Base-by-base conservation (phyloP, 108 stramenopile species). In the Chaetoceros tenuissimus region DNA sequence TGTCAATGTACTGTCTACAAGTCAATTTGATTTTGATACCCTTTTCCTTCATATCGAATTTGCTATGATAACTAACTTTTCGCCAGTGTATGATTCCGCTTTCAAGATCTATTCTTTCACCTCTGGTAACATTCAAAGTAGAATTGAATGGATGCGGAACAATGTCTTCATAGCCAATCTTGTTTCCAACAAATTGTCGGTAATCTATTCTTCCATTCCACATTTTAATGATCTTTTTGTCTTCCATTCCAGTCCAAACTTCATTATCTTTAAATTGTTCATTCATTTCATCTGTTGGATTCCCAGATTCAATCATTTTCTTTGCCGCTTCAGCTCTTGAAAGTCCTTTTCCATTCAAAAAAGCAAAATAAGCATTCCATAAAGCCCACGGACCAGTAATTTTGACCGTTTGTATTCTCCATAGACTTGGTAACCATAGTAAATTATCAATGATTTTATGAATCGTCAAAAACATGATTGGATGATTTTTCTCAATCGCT, bases 401-500 rank as follows among this genome's bases (percentile, higher is more conserved):
- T 24, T 45, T 23, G 18, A 57, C 56, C 20, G 44, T 22, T 20
- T 0, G 2, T 57, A n/a, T 21, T 1, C 18, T 2, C 22, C 24
- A 3, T 3, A 57, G 10, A 45, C 44, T 24, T 3, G 0, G 1
- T 20, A 45, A 7, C 3, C 21, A n/a, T 0, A 60, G 24, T 13
- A 60, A 24, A 21, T 44, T 24, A 26, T 50, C 13, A 16, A 48
- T 26, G 26, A 60, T 50, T 3, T 23, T 30, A n/a, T 28, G 48
- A 5, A 60, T 25, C 3, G 47, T 17, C 26, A 28, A 23, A 13
- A 49, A 26, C 18, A 18, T n/a, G 24, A 48, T 49, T 24, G 48
- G 24, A 45, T 62, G 61, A 2, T 21, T 5, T 24, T 51, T 24
- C 24, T 22, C 48, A 53, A 65, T 66, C 0, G 64, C 64, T 19